Conservation (phyloP, 2,329 filamentous ascomycete species). For the Thermoascus crustaceus region DNA sequence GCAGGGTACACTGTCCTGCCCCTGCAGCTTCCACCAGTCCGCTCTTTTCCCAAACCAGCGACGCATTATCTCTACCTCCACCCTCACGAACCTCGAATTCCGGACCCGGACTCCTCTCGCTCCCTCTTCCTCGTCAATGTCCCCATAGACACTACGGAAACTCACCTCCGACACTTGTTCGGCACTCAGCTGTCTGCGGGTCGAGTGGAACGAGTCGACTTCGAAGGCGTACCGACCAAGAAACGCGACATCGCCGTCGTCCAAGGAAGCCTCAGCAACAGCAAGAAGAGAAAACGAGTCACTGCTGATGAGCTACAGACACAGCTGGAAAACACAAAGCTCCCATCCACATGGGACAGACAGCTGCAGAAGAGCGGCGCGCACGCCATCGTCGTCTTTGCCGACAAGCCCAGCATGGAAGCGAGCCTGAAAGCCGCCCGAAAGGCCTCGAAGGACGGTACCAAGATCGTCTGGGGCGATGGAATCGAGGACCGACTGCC, state of each 20-base stretch:
- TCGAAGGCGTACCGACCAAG: slow-evolving; percentile 50
- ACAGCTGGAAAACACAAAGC: slow-evolving; percentile 50
- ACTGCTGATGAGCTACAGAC: slow-evolving; percentile 41
- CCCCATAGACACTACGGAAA: slow-evolving; percentile 72
- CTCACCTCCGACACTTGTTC: slow-evolving; percentile 70
- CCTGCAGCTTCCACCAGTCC: slow-evolving; percentile 55
- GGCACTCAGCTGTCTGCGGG: slow-evolving; percentile 64
- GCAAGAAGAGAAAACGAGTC: slow-evolving; percentile 50
- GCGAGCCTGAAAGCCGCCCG: slow-evolving; percentile 68
- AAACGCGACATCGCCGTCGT: slow-evolving; percentile 14
- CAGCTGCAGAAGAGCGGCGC: slow-evolving; percentile 64
- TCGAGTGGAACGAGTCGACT: slow-evolving; percentile 67
- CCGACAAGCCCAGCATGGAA: slow-evolving; percentile 71
- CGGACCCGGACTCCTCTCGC: slow-evolving; percentile 63
- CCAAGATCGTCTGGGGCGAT: slow-evolving; percentile 60
- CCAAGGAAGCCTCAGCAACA: slow-evolving; percentile 19
- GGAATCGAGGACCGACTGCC: slow-evolving; percentile 51
- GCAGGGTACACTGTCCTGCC: slow-evolving; percentile 62
- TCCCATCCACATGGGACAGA: slow-evolving; percentile 68
- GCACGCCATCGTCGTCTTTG: slow-evolving; percentile 73
- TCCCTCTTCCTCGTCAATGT: slow-evolving; percentile 88
- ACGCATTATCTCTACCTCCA: slow-evolving; percentile 83
- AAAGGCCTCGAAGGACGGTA: slow-evolving; percentile 49
- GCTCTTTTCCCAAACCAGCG: slow-evolving; percentile 54
- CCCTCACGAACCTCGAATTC: slow-evolving; percentile 69